Percentiles rank a stretch among this genome's conserved stretches.
phyloP scores from a whole-genome alignment of 1,284 basidiomycete genomes.

The Rhodotorula sp. region DNA sequence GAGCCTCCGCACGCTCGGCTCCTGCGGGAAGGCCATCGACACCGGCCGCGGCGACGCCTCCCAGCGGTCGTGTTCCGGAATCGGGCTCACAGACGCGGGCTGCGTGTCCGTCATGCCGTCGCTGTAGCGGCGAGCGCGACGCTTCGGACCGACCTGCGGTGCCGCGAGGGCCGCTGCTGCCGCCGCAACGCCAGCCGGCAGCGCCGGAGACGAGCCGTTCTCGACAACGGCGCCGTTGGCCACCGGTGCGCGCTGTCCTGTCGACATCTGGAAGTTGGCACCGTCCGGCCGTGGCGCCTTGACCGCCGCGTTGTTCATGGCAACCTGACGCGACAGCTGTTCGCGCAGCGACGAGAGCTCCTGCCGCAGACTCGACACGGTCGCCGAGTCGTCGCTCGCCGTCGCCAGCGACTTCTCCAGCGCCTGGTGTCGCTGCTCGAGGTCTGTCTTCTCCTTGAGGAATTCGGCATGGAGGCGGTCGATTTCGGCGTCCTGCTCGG shows the following conservation, averaged over 20 bases:
- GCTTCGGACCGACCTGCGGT: slow-evolving; percentile 19
- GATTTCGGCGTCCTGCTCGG: slow-evolving; percentile 83
- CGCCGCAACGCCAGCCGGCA: slow-evolving; percentile 40
- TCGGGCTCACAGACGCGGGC: slow-evolving; percentile 59
- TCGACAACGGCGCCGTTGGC: slow-evolving; percentile 9
- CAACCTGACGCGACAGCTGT: slow-evolving; percentile 91
- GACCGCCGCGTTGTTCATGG: slow-evolving; percentile 61
- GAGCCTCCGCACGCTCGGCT: slow-evolving; percentile 67
- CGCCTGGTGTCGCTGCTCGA: slow-evolving; percentile 76
- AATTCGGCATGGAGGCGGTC: slow-evolving; percentile 77
- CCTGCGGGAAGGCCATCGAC: slow-evolving; percentile 79
- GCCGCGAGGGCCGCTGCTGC: slow-evolving; percentile 40
- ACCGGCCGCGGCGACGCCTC: slow-evolving; percentile 77
- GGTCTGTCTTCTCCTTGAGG: slow-evolving; percentile 67
- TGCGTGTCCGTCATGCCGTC: slow-evolving; percentile 67
- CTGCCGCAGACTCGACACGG: slow-evolving; percentile 83
- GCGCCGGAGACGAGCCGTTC: background rate
- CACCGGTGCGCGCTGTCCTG: slow-evolving; percentile 54
- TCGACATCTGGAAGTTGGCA: slow-evolving; percentile 55
- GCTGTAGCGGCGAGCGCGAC: slow-evolving; percentile 66
- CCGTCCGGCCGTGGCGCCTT: slow-evolving; percentile 53
- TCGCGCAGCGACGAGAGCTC: slow-evolving; percentile 90
- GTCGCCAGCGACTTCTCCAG: slow-evolving; percentile 50
- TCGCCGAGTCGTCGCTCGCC: slow-evolving; percentile 51
- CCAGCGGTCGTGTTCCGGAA: slow-evolving; percentile 71